These are phyloP conservation scores for Ophiostoma tasmaniense DNA, from an alignment of 2,329 filamentous ascomycete species.

Conservation along the genomic window DNA sequence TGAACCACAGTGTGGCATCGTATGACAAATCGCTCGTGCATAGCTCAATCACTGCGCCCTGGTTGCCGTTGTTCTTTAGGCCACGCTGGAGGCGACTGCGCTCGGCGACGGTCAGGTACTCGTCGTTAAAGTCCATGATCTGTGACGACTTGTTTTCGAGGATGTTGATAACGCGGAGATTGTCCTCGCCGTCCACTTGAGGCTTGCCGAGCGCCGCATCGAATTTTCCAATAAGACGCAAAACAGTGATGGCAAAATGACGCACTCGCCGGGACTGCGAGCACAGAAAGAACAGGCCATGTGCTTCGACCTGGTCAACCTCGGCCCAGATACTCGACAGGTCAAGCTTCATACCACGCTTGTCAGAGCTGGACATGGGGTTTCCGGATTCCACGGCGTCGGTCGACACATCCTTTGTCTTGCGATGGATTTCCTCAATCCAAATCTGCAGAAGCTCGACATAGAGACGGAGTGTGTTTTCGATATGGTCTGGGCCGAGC, in stretches of 20 bases:
- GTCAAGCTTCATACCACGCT: slow-evolving; percentile 69
- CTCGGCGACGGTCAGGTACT: slow-evolving; percentile 84
- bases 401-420: slow-evolving; percentile 59
- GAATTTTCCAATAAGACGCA: slow-evolving; percentile 88
- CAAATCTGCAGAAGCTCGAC: slow-evolving; percentile 91
- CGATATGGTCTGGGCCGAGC: slow-evolving; percentile 87
- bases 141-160: slow-evolving; percentile 81
- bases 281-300: slow-evolving; percentile 93
- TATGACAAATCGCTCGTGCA: slow-evolving; percentile 94
- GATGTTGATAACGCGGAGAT: slow-evolving; percentile 72
- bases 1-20: slow-evolving; percentile 93
- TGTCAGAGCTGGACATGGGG: slow-evolving; percentile 42
- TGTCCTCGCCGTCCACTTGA: slow-evolving; percentile 45
- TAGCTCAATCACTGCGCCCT: slow-evolving; percentile 82
- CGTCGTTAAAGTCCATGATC: slow-evolving; percentile 87
- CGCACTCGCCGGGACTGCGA: slow-evolving; percentile 88
- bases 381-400: slow-evolving; percentile 53
- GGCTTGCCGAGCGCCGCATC: slow-evolving; percentile 77
- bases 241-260: slow-evolving; percentile 81
- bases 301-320: slow-evolving; percentile 93
- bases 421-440: slow-evolving; percentile 92
- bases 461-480: slow-evolving; percentile 85
- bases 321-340: slow-evolving; percentile 83
- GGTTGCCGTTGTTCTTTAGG: slow-evolving; percentile 72
- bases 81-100: slow-evolving; percentile 85